Conservation (phyloP, 345 rosid species). For the Aethionema arabicum region DNA sequence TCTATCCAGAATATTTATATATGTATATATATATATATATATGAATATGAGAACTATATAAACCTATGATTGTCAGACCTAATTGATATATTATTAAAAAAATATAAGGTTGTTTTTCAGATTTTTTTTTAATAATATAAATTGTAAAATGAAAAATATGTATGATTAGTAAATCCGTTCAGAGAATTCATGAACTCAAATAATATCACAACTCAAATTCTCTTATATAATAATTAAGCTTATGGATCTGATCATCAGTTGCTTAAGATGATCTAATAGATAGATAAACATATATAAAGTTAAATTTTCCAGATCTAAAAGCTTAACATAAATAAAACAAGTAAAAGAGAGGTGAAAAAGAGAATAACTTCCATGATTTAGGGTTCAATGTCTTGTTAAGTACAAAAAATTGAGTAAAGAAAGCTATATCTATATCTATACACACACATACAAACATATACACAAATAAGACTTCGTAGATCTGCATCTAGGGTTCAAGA, state of each 20-base stretch:
- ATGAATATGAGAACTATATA: conserved; percentile 23
- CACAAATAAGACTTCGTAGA: conserved; percentile 28
- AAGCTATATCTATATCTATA: not conserved
- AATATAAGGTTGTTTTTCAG: too few relatives aligned
- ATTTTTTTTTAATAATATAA: too few relatives aligned
- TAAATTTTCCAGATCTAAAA: conserved; percentile 9
- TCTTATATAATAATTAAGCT: not conserved
- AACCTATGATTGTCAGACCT: conserved; percentile 27
- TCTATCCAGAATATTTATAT: too few relatives aligned
- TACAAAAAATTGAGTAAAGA: conserved; percentile 31
- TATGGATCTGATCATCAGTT: conserved; percentile 16
- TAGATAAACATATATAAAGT: not conserved
- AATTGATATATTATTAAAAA: not conserved
- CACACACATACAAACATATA: not conserved
- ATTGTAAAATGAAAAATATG: not conserved
- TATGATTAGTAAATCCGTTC: conserved; percentile 18
- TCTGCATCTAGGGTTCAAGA: conserved; percentile 43
- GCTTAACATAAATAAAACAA: not conserved
- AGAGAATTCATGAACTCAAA: conserved; percentile 14
- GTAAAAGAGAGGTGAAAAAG: conserved; percentile 3
- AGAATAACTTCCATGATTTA: conserved; percentile 38
- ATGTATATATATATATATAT: conserved; percentile 16
- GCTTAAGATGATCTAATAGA: not conserved
- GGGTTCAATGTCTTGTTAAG: conserved; percentile 33
- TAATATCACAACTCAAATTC: conserved; percentile 24